Evolutionary conservation across 1,284 basidiomycete species (phyloP), one percentile per base, ranked within the genome.

Genomic region (Cryptococcus wingfieldii): DNA sequence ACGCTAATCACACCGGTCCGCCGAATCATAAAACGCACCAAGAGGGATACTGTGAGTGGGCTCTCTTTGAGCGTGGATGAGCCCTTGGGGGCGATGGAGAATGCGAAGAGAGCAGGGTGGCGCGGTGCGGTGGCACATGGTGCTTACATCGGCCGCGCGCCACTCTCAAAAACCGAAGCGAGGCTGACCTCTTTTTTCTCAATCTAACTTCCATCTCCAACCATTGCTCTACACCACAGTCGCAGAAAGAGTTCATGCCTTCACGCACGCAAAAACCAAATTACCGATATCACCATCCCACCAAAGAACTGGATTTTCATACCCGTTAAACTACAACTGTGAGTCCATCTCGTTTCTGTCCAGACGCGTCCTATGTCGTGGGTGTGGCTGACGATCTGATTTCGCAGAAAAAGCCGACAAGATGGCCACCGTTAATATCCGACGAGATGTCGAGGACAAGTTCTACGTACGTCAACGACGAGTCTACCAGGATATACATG

Each of bases 381-480:
- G 10, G 18, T 31, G n/a, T 34, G 14, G 31, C 28, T 18, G 18
- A 41, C 12, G 31, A 9, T 19, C 5, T 28, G 12, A 14, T 10
- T 9, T 9, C 38, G 39, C 44, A 38, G 28, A 44, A 50, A 41
- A 34, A 60, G 51, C 46, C 38, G 52, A 54, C 58, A 93, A 78
- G 73, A 95, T 95, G 91, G 87, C 90, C 81, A 84, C 84, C 64
- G 81, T 98, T 62, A 98, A 98, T 82, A 91, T 98, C 78, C 90
- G 95, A 80, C 91, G 95, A 73, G 94, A 98, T 81, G 93, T 98
- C 81, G 91, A 97, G 79, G 83, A 83, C 75, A 79, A 80, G 71
- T 81, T 80, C 70, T 82, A 81, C 71, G 75, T 77, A 58, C 64
- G 75, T 67, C 1, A 38, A n/a, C 2, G 39, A 14, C 23, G n/a